Evolutionary conservation across 129 eudicot genomes (phyloP).

Genomic region (Logfia minima): DNA sequence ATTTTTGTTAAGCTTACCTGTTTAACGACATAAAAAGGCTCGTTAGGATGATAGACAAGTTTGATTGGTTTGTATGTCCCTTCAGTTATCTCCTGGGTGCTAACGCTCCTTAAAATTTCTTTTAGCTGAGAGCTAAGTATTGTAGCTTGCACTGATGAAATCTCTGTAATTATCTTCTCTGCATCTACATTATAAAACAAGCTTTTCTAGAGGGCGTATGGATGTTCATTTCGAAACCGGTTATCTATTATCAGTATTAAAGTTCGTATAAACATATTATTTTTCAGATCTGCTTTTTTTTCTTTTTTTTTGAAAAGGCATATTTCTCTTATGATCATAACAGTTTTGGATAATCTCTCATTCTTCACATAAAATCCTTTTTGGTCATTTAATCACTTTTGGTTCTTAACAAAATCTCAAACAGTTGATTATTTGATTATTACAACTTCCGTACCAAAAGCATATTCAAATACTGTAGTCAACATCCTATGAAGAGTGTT

Average conservation of each 20-base stretch:
- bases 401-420: too few relatives aligned
- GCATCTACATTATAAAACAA: constrained; percentile 46
- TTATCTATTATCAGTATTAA: too few relatives aligned
- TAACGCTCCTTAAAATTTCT: constrained; percentile 60
- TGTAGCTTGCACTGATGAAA: constrained; percentile 75
- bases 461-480: background rate
- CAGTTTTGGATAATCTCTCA: too few relatives aligned
- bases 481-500: background rate
- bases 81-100: constrained; percentile 44
- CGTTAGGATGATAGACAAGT: constrained; percentile 81
- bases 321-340: background rate
- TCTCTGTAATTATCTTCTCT: constrained; percentile 59
- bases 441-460: too few relatives aligned
- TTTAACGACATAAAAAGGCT: constrained; percentile 81
- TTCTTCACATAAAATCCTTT: too few relatives aligned
- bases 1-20: constrained; percentile 48
- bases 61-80: constrained; percentile 73
- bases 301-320: background rate
- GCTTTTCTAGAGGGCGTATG: background rate
- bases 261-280: too few relatives aligned
- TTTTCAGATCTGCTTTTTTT: background rate
- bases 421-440: too few relatives aligned
- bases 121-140: constrained; percentile 81
- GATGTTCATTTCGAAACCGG: too few relatives aligned
- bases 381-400: too few relatives aligned